Percentiles rank a stretch among this genome's conserved stretches.
These are phyloP conservation scores for Kappamyces sp. DNA, from an alignment of 192 early-diverging fungal genomes.

Conservation along the genomic window DNA sequence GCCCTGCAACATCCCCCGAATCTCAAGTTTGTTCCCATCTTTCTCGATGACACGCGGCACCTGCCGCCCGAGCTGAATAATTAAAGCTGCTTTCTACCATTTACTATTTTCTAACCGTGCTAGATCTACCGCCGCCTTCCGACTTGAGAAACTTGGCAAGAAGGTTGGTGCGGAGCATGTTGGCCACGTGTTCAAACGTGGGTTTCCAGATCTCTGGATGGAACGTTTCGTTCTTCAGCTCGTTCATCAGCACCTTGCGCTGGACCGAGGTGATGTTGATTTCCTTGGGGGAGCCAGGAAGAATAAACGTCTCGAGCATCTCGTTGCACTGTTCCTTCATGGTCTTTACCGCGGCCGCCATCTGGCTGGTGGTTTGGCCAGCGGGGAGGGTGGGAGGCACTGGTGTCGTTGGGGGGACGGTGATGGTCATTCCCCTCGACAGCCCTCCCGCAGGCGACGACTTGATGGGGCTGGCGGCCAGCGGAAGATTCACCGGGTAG, in stretches of 20 bases:
- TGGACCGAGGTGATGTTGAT: conserved; percentile 2
- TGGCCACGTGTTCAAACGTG: conserved; percentile 14
- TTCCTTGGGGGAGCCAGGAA: not conserved
- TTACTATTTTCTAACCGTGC: not conserved
- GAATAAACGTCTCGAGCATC: conserved; percentile 2
- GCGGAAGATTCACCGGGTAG: not conserved
- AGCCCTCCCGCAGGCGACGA: not conserved
- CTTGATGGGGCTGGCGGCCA: not conserved
- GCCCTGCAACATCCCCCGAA: conserved; percentile 25
- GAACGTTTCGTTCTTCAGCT: not conserved
- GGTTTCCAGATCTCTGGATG: conserved; percentile 14
- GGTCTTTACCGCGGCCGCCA: not conserved
- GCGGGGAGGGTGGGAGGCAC: not conserved
- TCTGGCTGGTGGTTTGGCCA: not conserved
- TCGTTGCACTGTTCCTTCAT: not conserved
- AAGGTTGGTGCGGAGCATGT: not conserved
- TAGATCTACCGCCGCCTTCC: not conserved
- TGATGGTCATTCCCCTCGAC: too few relatives aligned
- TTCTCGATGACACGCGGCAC: conserved; percentile 35
- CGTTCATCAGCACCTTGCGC: not conserved
- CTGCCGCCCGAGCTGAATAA: conserved; percentile 17
- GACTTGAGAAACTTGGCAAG: conserved; percentile 1
- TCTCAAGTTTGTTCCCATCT: conserved; percentile 32
- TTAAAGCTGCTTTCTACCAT: conserved; percentile 1
- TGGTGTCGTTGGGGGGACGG: too few relatives aligned